Conservation (phyloP, 2,329 filamentous ascomycete species). For the Claviceps cyperi region DNA sequence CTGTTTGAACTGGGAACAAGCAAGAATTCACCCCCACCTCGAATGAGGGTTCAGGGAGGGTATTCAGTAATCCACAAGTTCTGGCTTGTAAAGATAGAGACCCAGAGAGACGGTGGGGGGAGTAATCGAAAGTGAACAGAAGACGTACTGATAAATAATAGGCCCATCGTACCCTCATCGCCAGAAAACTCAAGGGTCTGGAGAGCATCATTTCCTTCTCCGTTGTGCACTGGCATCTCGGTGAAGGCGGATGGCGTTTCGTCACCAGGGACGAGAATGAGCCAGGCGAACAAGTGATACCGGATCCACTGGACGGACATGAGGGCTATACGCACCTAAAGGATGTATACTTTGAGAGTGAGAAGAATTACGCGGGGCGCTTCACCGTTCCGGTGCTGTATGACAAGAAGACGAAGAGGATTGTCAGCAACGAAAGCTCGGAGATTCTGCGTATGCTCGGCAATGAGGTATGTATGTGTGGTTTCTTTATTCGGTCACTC, state of each 20-base stretch:
- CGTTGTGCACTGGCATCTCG: conserved; percentile 87
- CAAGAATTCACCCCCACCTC: too few species aligned
- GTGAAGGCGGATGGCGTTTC: conserved; percentile 66
- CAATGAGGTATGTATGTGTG: conserved; percentile 38
- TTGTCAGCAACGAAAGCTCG: conserved; percentile 83
- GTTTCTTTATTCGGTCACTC: not conserved
- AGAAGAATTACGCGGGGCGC: conserved; percentile 58
- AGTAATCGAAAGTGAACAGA: not conserved
- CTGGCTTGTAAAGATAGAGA: too few species aligned
- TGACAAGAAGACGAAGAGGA: conserved; percentile 59
- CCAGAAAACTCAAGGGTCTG: conserved; percentile 78
- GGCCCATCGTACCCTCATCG: conserved; percentile 77
- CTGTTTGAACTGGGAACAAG: too few species aligned
- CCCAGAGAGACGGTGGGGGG: too few species aligned
- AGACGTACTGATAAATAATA: conserved; percentile 6
- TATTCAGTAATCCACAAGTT: too few species aligned
- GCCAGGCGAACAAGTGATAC: conserved; percentile 47
- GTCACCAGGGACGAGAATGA: conserved; percentile 44
- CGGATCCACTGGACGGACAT: conserved; percentile 55
- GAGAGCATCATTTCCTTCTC: conserved; percentile 70
- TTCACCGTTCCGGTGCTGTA: conserved; percentile 84
- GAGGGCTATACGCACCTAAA: conserved; percentile 55
- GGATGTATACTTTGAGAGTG: conserved; percentile 64
- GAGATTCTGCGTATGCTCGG: conserved; percentile 91
- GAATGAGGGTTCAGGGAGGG: too few species aligned